phyloP scores from a whole-genome alignment of 768 basidiomycete genomes.

The Crassisporium funariophilum region DNA sequence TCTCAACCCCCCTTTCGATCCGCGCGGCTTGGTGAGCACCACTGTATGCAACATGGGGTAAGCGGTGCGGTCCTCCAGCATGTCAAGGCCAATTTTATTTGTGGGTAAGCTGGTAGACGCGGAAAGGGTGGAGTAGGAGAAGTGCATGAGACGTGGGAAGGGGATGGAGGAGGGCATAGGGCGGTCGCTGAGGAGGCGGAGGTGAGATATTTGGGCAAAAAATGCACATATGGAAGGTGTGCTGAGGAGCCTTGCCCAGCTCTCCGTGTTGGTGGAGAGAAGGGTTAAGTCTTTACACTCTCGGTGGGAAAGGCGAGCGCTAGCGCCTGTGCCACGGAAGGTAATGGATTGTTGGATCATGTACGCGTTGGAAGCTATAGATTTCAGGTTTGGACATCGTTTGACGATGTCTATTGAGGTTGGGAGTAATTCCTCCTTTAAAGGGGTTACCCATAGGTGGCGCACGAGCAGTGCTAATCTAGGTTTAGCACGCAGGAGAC shows the following conservation, averaged over 20 bases:
- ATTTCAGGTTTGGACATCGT: constrained; percentile 31
- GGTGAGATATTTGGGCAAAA: constrained; percentile 32
- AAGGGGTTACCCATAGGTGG: constrained; percentile 36
- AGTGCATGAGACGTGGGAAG: no score
- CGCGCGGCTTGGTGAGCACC: constrained; percentile 30
- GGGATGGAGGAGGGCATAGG: constrained; percentile 22
- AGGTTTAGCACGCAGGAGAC: constrained; percentile 18
- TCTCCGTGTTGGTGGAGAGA: constrained; percentile 25
- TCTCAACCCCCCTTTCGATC: constrained; percentile 19
- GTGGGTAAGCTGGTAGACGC: no score
- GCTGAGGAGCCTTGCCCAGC: constrained; percentile 23
- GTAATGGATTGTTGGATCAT: constrained; percentile 27
- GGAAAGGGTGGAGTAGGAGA: no score
- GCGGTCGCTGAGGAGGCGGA: constrained; percentile 34
- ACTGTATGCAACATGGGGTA: constrained; percentile 34
- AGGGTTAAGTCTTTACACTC: constrained; percentile 34
- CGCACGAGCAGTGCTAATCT: constrained; percentile 26
- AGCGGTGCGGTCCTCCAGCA: constrained; percentile 19
- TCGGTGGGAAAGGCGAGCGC: constrained; percentile 28
- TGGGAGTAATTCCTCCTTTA: constrained; percentile 23
- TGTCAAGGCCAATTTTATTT: no score
- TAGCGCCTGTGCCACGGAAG: constrained; percentile 13
- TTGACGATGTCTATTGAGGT: constrained; percentile 27
- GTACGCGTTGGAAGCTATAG: constrained; percentile 33
- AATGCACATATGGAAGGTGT: constrained; percentile 27